Conservation (phyloP, 2,329 filamentous ascomycete species). For the Nemania sp. region DNA sequence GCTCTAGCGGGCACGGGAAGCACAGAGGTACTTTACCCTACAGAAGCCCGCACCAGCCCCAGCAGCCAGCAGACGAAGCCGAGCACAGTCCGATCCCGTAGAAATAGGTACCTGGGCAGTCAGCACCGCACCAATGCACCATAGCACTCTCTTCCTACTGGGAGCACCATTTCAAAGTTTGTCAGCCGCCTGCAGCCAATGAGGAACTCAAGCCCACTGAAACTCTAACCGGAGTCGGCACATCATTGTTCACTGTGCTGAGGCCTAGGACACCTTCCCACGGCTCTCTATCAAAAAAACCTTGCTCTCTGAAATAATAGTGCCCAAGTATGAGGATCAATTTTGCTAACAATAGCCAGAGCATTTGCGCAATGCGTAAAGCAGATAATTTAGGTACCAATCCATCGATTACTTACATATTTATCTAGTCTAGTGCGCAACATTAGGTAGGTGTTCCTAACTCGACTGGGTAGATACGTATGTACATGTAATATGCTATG, state of each 20-base stretch:
- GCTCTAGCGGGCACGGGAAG: no score
- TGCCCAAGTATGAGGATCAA: no score
- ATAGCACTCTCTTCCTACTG: no score
- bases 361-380: no score
- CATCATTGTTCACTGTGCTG: slow-evolving; percentile 15
- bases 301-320: no score
- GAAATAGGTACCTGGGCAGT: not conserved
- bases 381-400: no score
- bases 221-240: slow-evolving; percentile 14
- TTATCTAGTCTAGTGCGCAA: no score
- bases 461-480: not conserved
- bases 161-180: slow-evolving; percentile 4
- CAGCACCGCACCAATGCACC: slow-evolving; percentile 17
- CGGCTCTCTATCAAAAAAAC: not conserved
- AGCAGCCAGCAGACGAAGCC: no score
- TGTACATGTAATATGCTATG: not conserved
- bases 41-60: no score
- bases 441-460: no score
- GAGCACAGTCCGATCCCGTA: not conserved
- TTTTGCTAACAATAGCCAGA: no score
- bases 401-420: not conserved
- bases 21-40: no score
- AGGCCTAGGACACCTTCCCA: slow-evolving; percentile 10
- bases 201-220: slow-evolving; percentile 19
- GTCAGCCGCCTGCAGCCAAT: slow-evolving; percentile 11